These are phyloP conservation scores for Aphanoascus verrucosus DNA, from an alignment of 2,329 filamentous ascomycete genomes.

Conservation along the genomic window DNA sequence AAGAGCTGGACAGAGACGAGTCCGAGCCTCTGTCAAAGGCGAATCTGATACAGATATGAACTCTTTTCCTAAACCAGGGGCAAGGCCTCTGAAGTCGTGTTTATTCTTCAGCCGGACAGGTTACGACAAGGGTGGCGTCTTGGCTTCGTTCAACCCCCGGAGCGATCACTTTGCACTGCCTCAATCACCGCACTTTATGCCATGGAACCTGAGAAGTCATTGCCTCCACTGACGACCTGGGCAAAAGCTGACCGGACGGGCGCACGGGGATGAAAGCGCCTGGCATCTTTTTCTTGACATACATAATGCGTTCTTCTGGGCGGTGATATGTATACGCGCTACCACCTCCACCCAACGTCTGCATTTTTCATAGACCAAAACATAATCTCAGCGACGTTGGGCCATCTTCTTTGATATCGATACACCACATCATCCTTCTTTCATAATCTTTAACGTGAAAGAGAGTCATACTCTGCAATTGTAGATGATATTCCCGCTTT, in stretches of 20 bases:
- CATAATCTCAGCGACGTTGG: too few relatives aligned
- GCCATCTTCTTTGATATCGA: too few relatives aligned
- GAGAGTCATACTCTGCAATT: too few relatives aligned
- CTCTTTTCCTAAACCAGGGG: constrained; percentile 2
- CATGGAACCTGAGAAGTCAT: constrained; percentile 8
- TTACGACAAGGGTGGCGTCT: constrained; percentile 7
- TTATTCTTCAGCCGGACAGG: neutral
- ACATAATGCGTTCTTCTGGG: neutral
- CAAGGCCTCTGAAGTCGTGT: neutral
- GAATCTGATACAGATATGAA: constrained; percentile 1
- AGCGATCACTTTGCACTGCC: constrained; percentile 7
- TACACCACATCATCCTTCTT: too few relatives aligned
- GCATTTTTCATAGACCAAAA: too few relatives aligned
- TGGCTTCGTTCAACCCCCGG: neutral
- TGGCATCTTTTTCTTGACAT: neutral
- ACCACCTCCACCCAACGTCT: too few relatives aligned
- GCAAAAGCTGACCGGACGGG: neutral
- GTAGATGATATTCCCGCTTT: too few relatives aligned
- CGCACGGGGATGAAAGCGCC: neutral
- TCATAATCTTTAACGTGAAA: too few relatives aligned
- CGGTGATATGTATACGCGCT: neutral
- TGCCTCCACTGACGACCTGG: constrained; percentile 5
- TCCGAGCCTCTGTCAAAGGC: neutral
- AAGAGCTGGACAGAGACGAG: too few relatives aligned
- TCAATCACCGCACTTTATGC: constrained; percentile 1